Base-by-base conservation (phyloP, 1,139 yeast genomes). In the Candida gigantensis region DNA sequence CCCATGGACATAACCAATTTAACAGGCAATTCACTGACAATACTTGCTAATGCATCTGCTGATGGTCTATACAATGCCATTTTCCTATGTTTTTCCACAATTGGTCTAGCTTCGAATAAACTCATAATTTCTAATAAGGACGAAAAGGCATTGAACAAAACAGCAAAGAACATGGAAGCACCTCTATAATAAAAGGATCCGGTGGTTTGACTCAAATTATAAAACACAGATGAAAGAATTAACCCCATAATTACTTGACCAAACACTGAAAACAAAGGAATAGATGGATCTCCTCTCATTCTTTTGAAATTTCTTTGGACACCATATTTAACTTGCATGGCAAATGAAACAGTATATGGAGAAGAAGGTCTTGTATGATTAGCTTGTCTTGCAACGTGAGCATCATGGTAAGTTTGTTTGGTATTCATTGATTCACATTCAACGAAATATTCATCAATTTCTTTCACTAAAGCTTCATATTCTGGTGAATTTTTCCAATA, bases 11-110 rank as follows among this genome's bases (percentile, higher is more conserved):
- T 70, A 23, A 63, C 43, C 8, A 75, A 41, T 52, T 80, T 79
- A 19, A 71, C 60, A 3, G 86, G 86, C 35, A 79, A 54, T 50
- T 79, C 83, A 20, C 83, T 72, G 36, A 79, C 54, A 46, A 79
- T 65, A 39, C 72, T 71, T 40, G 80, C 81, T 33, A 79, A 52
- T 4, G 84, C 79, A 55, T 81, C 85, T 12, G 82, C 82, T 17
- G 84, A 74, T 16, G 81, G 78, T 43, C 78, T 80, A 49, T 81
- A 81, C 57, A 81, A 68, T 3, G 84, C 80, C 51, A 74, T 80
- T 15, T 74, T 68, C 47, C 75, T 77, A 49, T 81, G 86, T 53
- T 80, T 81, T 44, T 76, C 76, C 34, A 79, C 66, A 48, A 80
- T 74, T 13, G 78, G 78, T 52, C 86, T 72, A 35, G 76, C 72